These are phyloP conservation scores for Apiospora marii DNA, from an alignment of 2,329 filamentous ascomycete species.

Conservation along the genomic window DNA sequence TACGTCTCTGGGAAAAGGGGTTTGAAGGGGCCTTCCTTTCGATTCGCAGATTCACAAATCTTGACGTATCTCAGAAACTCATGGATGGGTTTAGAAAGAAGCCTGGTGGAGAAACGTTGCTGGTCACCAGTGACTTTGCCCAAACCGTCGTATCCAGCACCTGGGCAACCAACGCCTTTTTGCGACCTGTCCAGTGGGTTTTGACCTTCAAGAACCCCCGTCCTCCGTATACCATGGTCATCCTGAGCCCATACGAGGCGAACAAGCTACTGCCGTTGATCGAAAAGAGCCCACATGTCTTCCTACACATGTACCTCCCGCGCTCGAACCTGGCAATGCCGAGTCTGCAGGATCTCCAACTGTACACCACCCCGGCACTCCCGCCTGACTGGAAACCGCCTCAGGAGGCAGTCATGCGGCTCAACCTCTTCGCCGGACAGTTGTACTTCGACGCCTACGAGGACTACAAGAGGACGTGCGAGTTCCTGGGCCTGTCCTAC, in stretches of 20 bases:
- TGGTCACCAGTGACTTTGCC: constrained; percentile 13
- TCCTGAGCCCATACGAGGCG: constrained; percentile 38
- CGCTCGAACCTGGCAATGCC: constrained; percentile 26
- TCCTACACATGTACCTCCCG: constrained; percentile 35
- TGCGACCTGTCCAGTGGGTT: constrained; percentile 34
- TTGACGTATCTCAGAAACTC: too few species aligned
- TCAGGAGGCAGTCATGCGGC: constrained; percentile 42
- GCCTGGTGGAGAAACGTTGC: neutral
- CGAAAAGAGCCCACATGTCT: constrained; percentile 25
- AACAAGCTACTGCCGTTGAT: constrained; percentile 31
- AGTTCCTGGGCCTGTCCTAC: constrained; percentile 51
- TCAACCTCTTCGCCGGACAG: constrained; percentile 74
- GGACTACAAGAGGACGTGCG: constrained; percentile 63
- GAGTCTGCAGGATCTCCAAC: constrained; percentile 32
- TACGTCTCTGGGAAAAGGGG: too few species aligned
- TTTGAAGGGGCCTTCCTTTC: too few species aligned
- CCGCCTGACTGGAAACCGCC: constrained; percentile 29
- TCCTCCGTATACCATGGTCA: constrained; percentile 27
- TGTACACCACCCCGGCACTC: constrained; percentile 32
- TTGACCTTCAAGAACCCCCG: constrained; percentile 20
- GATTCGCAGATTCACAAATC: too few species aligned
- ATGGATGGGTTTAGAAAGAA: too few species aligned
- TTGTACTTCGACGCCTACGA: constrained; percentile 64
- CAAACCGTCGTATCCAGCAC: neutral
- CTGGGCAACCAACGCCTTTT: constrained; percentile 32